These are phyloP conservation scores for Dichomitus squalens DNA, from an alignment of 1,284 basidiomycete genomes.

Conservation along the genomic window DNA sequence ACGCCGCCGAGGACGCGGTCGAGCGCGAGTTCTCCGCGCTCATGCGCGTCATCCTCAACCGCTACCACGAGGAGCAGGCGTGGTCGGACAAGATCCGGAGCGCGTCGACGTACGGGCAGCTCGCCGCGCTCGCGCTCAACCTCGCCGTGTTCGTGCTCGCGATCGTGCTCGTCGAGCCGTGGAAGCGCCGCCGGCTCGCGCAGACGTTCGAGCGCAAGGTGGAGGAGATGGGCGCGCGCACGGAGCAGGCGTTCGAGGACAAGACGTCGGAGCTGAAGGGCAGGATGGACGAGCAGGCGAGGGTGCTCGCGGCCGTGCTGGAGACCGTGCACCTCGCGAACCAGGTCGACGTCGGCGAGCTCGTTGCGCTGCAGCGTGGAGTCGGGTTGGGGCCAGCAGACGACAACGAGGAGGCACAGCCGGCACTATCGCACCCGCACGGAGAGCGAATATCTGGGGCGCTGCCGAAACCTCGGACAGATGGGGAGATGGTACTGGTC, in stretches of 20 bases:
- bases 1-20: constrained; percentile 72
- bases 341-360: constrained; percentile 12
- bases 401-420: background rate
- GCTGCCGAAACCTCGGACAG: constrained; percentile 12
- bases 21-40: constrained; percentile 86
- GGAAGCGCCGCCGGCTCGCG: constrained; percentile 85
- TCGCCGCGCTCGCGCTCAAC: constrained; percentile 85
- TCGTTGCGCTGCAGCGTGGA: constrained; percentile 18
- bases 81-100: constrained; percentile 98
- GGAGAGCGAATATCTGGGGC: constrained; percentile 12
- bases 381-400: constrained; percentile 16
- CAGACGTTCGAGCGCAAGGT: constrained; percentile 87
- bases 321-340: constrained; percentile 28
- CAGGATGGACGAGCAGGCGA: constrained; percentile 56
- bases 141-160: constrained; percentile 87
- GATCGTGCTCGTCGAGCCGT: constrained; percentile 89
- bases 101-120: constrained; percentile 86
- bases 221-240: constrained; percentile 66
- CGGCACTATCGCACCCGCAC: constrained; percentile 1
- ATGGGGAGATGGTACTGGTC: constrained; percentile 20
- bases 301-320: constrained; percentile 35
- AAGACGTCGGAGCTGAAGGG: constrained; percentile 48
- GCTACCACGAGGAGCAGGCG: constrained; percentile 96
- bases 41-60: constrained; percentile 82
- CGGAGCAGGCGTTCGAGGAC: constrained; percentile 26